A percentile compares a stretch with the other conserved stretches of the same genome.
These are phyloP conservation scores for Lichtheimia hyalospora DNA, from an alignment of 371 early-diverging fungal genomes.

Conservation along the genomic window DNA sequence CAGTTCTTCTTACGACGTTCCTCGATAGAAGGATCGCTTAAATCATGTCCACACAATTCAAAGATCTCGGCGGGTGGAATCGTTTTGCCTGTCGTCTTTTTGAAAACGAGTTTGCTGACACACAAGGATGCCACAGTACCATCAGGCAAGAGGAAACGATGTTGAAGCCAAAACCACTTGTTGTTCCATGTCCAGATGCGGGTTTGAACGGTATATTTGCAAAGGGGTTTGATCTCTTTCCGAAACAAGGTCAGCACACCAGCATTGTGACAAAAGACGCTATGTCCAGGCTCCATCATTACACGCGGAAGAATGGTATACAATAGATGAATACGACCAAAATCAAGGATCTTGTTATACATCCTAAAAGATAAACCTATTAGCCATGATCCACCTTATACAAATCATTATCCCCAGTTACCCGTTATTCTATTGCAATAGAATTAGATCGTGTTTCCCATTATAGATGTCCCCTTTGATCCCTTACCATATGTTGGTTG, in stretches of 20 bases:
- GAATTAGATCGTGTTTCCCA: not conserved
- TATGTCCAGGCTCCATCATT: constrained; percentile 32
- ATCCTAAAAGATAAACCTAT: constrained; percentile 18
- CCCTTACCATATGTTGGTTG: constrained; percentile 42
- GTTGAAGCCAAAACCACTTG: constrained; percentile 52
- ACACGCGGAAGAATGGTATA: constrained; percentile 40
- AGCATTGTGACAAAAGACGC: constrained; percentile 30
- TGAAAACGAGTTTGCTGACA: constrained; percentile 41
- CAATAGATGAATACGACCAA: constrained; percentile 45
- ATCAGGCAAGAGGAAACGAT: constrained; percentile 24
- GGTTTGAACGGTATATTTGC: constrained; percentile 47
- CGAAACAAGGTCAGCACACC: constrained; percentile 48
- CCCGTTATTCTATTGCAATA: constrained; percentile 31
- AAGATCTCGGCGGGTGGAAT: constrained; percentile 30
- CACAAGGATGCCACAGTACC: constrained; percentile 29
- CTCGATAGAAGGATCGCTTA: constrained; percentile 20
- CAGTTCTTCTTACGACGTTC: constrained; percentile 24
- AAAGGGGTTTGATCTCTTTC: constrained; percentile 53
- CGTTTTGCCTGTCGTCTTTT: constrained; percentile 38
- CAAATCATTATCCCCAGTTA: not conserved
- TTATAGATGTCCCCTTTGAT: not conserved
- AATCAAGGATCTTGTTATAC: constrained; percentile 60
- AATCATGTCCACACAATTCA: constrained; percentile 33
- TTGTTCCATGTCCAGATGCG: constrained; percentile 59
- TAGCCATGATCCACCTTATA: constrained; percentile 1